Evolutionary conservation across 768 basidiomycete species (phyloP).

Genomic region (Lactarius akahatsu): DNA sequence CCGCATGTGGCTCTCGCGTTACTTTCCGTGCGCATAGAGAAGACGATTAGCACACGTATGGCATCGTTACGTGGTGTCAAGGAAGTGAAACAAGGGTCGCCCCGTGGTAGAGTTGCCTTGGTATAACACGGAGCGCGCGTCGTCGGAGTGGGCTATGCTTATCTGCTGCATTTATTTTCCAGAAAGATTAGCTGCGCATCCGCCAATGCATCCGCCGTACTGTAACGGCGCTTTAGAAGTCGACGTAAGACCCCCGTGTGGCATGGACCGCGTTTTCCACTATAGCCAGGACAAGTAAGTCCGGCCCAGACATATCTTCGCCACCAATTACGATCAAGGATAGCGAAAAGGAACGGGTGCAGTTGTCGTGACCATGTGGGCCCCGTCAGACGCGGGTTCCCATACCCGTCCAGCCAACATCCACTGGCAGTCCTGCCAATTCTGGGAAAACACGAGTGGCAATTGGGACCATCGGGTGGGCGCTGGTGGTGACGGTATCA

Average conservation of each 20-base stretch:
- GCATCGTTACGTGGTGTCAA: background rate
- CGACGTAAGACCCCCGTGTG: no score
- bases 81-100: background rate
- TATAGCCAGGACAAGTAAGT: background rate
- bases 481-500: background rate
- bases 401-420: no score
- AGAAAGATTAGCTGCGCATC: background rate
- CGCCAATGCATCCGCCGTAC: background rate
- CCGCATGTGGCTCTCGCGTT: background rate
- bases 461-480: background rate
- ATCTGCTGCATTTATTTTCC: background rate
- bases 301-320: background rate
- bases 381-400: background rate
- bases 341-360: background rate
- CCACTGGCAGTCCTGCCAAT: background rate
- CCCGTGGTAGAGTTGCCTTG: background rate
- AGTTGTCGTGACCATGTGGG: background rate
- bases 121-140: background rate
- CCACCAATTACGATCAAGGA: background rate
- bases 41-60: background rate
- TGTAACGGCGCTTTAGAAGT: background rate
- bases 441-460: background rate
- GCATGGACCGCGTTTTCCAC: background rate
- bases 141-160: background rate
- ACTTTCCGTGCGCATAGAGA: background rate